A percentile compares a stretch with the other conserved stretches of the same genome.
Conservation (phyloP, 2,329 filamentous ascomycete species). For the Clonostachys byssicola region DNA sequence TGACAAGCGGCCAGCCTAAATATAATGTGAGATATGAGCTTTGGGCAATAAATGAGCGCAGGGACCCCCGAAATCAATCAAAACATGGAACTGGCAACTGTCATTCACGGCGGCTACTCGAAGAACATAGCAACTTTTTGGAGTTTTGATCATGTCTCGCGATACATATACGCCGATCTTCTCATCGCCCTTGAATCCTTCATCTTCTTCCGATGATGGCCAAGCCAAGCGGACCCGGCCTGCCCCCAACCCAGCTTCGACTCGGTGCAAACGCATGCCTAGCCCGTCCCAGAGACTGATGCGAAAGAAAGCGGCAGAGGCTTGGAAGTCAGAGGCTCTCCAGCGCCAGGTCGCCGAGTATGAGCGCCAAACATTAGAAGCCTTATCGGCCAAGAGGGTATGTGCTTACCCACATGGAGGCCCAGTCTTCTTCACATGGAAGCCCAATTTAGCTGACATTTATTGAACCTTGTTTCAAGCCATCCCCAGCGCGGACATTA, state of each 20-base stretch:
- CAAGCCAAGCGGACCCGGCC: not conserved
- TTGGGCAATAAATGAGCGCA: too few species aligned
- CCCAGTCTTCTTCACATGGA: too few species aligned
- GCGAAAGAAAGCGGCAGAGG: conserved; percentile 33
- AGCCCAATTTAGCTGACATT: too few species aligned
- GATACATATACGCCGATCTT: conserved; percentile 12
- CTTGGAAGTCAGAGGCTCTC: conserved; percentile 28
- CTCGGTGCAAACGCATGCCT: conserved; percentile 12
- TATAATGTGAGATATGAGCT: too few species aligned
- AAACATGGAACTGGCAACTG: too few species aligned
- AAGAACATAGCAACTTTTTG: too few species aligned
- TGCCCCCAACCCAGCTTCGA: conserved; percentile 2
- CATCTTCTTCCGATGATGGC: not conserved
- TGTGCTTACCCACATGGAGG: too few species aligned
- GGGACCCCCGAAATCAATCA: too few species aligned
- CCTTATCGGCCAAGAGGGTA: conserved; percentile 1
- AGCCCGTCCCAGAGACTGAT: conserved; percentile 35
- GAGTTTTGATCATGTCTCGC: not conserved
- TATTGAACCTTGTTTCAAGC: too few species aligned
- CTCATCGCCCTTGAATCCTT: conserved; percentile 19
- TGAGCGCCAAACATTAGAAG: conserved; percentile 7
- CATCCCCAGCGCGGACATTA: too few species aligned
- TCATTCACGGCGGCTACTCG: too few species aligned
- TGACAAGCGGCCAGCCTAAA: too few species aligned
- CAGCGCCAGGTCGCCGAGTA: conserved; percentile 16